Base-by-base conservation (phyloP, 2,329 filamentous ascomycete genomes). In the Botrytis squamosa region DNA sequence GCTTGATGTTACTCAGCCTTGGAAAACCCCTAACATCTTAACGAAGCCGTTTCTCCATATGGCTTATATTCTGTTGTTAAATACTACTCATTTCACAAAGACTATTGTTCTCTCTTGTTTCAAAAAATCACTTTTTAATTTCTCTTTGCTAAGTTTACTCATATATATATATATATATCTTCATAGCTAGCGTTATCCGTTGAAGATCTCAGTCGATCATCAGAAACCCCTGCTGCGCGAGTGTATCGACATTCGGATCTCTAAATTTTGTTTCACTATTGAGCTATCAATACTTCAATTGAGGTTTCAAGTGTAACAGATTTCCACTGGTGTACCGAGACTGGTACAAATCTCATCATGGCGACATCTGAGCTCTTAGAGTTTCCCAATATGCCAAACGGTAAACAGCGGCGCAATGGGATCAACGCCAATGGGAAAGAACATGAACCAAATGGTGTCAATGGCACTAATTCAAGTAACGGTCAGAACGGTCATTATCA, bases 1-100 rank as follows among this genome's bases (percentile, higher is more conserved):
- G 70, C 70, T 72, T 42, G 63, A 65, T 0, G 70, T 57, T 72
- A 67, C 70, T 72, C 70, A 72, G 70, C 70, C 70, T 65, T 57
- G 16, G 29, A 25, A 64, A 52, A 9, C 60, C 46, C 62, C 42
- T 44, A 46, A 62, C 46, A 20, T 42, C 36, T 29, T 65, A 67
- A 72, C 70, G 70, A 67, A 33, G 60, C 44, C 22, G 44, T 55
- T 72, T 67, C 40, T 44, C 66, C 10, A 38, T 38, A 14, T 20
- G 57, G 25, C 70, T 67, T 36, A 72, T 38, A 46, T 46, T n/a
- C n/a, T 67, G 25, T 38, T 46, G 20, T 72, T 67, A 67, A 72
- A 55, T 44, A 16, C 46, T 33, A n/a, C 29, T 25, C 38, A 72
- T 44, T 59, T 46, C 60, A 67, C 66, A 33, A 25, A 72, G 40